Conservation (phyloP, 257 asterid species). For the Solanum pinnatisectum region DNA sequence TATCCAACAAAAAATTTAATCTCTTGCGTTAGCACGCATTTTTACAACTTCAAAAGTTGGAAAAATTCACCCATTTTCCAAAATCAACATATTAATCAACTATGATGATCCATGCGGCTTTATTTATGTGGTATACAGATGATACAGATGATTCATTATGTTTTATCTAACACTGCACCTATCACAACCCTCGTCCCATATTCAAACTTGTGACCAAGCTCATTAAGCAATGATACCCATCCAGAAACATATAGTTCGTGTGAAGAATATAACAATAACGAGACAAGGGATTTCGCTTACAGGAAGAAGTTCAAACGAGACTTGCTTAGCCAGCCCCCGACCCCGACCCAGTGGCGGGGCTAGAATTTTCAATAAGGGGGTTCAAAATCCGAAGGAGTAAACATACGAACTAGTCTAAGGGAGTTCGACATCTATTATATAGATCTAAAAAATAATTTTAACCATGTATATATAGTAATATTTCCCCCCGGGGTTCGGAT, state of each 20-base stretch:
- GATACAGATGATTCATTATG: background rate
- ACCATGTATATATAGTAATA: too few species aligned
- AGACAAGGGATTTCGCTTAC: slow-evolving; percentile 5
- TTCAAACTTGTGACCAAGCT: background rate
- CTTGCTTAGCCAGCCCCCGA: slow-evolving; percentile 14
- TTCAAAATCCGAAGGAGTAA: too few species aligned
- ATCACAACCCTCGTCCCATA: background rate
- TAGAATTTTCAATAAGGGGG: too few species aligned
- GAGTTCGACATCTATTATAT: too few species aligned
- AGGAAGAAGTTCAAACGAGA: slow-evolving; percentile 36
- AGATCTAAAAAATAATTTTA: too few species aligned
- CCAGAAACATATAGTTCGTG: background rate
- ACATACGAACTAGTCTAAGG: too few species aligned
- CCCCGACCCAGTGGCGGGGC: slow-evolving; percentile 12
- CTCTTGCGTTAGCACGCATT: background rate
- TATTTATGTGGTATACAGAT: background rate
- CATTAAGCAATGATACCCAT: background rate
- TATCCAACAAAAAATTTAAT: background rate
- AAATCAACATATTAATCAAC: background rate
- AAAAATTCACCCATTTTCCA: background rate
- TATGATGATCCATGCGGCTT: background rate
- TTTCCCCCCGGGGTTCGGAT: too few species aligned
- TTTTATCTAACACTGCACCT: background rate
- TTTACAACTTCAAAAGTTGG: background rate
- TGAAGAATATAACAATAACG: background rate